Base-by-base conservation (phyloP, 2,329 filamentous ascomycete species). In the Anisogramma anomala region DNA sequence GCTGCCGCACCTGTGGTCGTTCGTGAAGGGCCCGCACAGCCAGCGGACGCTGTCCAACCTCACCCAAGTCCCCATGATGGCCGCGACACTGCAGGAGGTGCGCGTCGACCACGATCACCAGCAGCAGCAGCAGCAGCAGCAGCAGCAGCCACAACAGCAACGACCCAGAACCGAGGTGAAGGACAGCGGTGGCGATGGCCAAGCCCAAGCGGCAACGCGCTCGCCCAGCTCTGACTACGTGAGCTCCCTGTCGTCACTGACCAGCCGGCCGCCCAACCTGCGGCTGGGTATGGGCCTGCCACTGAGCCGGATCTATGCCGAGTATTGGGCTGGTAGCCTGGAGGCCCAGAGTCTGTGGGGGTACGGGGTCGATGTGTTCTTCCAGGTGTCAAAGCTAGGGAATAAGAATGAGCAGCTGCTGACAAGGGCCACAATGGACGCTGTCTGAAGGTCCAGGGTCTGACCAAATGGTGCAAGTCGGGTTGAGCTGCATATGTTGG, bases 321-420 rank as follows among this genome's bases (percentile, higher is more conserved):
- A 96, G 61, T 96, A 96, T 61, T 98, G 91, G 91, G 91, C 91
- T 3, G 91, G 91, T 18, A 91, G 77, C 53, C 66, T 98, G 7
- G 84, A 94, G 54, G 62, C 96, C 44, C 89, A 96, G 58, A 95
- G 84, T 55, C 66, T 98, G 6, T 89, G 95, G 57, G 93, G 91
- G 1, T 96, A 95, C 58, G 91, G 91, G 11, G 86, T 93, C 6
- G 91, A 98, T 64, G 88, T 84, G 0, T 98, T 98, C 56, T 64
- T 98, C 48, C 88, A 96, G 58, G 94, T 98, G 46, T 94, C 86
- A 4, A 93, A 94, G 59, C 69, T 98, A 43, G 91, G 91, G 15
- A 98, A 98, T 60, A 95, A 94, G 69, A 95, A 96, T 56, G 91
- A 98, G 66, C 86, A 94, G 60, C 69, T 98, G 47, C 86, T 74